These are phyloP conservation scores for Allomyces javanicus DNA, from an alignment of 192 early-diverging fungal genomes.

Conservation along the genomic window DNA sequence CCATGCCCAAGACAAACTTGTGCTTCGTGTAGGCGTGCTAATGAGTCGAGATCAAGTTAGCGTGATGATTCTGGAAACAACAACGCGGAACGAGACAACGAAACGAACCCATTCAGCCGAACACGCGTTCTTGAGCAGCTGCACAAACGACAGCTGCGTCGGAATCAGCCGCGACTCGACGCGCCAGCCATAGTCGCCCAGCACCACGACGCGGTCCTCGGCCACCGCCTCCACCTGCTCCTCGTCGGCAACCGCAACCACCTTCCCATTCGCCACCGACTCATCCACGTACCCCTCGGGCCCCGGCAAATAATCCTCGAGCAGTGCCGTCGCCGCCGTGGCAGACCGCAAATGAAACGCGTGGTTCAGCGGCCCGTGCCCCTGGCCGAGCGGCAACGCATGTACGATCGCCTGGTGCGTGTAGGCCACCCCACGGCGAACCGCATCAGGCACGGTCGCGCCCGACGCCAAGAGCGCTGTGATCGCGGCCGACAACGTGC, in stretches of 20 bases:
- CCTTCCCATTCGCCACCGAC: not conserved
- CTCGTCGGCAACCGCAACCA: not conserved
- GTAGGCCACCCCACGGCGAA: constrained; percentile 33
- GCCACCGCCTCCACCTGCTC: not conserved
- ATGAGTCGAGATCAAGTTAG: too few species aligned
- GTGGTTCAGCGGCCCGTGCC: constrained; percentile 60
- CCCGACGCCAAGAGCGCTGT: constrained; percentile 44
- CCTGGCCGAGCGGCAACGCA: constrained; percentile 37
- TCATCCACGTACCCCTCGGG: not conserved
- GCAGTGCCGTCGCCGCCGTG: not conserved
- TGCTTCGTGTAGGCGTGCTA: constrained; percentile 36
- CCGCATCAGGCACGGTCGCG: constrained; percentile 22
- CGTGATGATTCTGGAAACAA: too few species aligned
- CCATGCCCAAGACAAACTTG: constrained; percentile 52
- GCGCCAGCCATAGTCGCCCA: not conserved
- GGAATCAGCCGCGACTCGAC: not conserved
- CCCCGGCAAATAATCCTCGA: too few species aligned
- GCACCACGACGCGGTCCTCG: not conserved
- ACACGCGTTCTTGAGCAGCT: constrained; percentile 12
- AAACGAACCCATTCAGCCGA: constrained; percentile 23
- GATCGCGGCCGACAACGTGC: constrained; percentile 67
- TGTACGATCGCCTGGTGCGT: constrained; percentile 42
- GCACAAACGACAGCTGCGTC: constrained; percentile 9
- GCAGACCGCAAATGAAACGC: not conserved
- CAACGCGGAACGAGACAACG: not conserved